phyloP scores from a whole-genome alignment of 257 asterid species.

The Parsonsia alboflavescens region DNA sequence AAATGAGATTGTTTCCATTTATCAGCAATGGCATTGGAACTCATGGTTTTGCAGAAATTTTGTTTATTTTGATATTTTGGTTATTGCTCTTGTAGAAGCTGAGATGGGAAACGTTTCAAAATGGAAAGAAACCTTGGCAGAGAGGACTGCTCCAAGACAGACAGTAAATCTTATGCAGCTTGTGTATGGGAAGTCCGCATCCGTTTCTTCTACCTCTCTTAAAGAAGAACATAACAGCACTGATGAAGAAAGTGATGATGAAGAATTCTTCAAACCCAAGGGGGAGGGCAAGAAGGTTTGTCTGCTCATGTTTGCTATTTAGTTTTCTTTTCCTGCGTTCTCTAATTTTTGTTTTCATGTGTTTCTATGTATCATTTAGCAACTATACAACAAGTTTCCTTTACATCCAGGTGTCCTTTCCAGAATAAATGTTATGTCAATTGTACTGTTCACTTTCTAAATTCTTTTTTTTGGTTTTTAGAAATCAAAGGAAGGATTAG shows the following conservation, averaged over 20 bases:
- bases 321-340: not conserved
- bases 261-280: conserved; percentile 76
- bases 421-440: not conserved
- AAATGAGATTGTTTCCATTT: not conserved
- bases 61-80: conserved; percentile 7
- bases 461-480: conserved; percentile 20
- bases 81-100: conserved; percentile 37
- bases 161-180: conserved; percentile 75
- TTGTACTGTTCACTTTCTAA: not conserved
- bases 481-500: conserved; percentile 50
- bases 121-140: conserved; percentile 79
- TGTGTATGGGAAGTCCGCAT: conserved; percentile 66
- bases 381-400: not conserved
- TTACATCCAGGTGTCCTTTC: not conserved
- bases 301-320: not conserved
- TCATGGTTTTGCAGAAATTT: not conserved
- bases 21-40: not conserved
- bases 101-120: conserved; percentile 69
- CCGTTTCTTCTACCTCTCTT: conserved; percentile 28
- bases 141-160: conserved; percentile 55
- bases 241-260: conserved; percentile 69
- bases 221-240: conserved; percentile 27
- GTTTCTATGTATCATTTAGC: not conserved
- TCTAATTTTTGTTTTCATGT: not conserved
- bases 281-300: conserved; percentile 83